These are phyloP conservation scores for Scutellaria barbata DNA, from an alignment of 257 asterid genomes.

Conservation along the genomic window DNA sequence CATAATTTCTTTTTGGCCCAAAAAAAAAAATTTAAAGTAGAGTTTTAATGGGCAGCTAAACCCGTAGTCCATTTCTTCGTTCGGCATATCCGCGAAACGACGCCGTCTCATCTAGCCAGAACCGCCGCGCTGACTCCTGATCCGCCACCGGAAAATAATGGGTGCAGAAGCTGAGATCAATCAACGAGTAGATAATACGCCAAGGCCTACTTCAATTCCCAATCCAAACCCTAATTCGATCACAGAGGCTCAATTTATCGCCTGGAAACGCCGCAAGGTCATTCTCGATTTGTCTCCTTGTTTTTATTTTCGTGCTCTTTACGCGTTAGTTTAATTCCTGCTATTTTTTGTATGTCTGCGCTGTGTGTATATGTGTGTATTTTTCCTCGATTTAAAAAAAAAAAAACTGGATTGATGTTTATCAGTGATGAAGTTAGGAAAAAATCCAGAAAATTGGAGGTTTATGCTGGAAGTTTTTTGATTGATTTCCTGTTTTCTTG, in stretches of 20 bases:
- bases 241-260: constrained; percentile 59
- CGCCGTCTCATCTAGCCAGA: constrained; percentile 2
- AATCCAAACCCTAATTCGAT: constrained; percentile 56
- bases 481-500: too few species aligned
- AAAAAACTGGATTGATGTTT: not conserved
- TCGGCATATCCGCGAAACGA: not conserved
- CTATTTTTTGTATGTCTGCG: not conserved
- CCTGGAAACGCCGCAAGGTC: constrained; percentile 81
- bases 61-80: not conserved
- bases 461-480: constrained; percentile 10
- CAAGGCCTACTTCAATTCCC: constrained; percentile 31
- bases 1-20: too few species aligned
- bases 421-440: constrained; percentile 10
- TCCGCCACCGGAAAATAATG: constrained; percentile 44
- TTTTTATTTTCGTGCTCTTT: not conserved
- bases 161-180: constrained; percentile 65
- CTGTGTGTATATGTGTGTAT: not conserved
- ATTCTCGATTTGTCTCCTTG: not conserved
- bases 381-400: not conserved
- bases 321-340: not conserved
- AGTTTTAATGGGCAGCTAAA: not conserved
- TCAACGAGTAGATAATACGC: constrained; percentile 14
- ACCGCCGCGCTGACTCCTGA: constrained; percentile 14
- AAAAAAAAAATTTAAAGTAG: too few species aligned
- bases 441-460: not conserved